phyloP scores from a whole-genome alignment of 2,329 filamentous ascomycete species.

The Epichloe aotearoae region DNA sequence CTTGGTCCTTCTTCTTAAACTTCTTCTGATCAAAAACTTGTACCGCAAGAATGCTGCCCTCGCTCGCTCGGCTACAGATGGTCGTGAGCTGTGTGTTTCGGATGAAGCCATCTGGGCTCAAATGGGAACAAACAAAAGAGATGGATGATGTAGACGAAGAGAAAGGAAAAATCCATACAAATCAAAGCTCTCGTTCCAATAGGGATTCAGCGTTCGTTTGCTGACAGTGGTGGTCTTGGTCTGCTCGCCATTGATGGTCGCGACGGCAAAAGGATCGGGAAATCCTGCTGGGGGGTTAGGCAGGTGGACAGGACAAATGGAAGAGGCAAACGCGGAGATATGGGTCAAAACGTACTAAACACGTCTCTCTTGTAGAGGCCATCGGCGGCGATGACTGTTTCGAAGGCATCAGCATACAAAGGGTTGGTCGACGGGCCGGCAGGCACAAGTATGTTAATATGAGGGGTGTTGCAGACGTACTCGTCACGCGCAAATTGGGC shows the following conservation, averaged over 20 bases:
- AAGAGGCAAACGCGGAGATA: background rate
- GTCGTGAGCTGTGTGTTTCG: background rate
- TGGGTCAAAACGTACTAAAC: conserved; percentile 59
- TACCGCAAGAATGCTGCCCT: conserved; percentile 92
- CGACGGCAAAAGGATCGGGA: conserved; percentile 93
- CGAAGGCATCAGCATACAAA: conserved; percentile 22
- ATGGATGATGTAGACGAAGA: background rate
- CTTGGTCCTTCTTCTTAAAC: conserved; percentile 99
- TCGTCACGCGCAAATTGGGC: conserved; percentile 86
- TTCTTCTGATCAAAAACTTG: conserved; percentile 99
- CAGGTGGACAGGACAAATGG: background rate
- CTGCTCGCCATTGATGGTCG: conserved; percentile 93
- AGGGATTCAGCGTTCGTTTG: conserved; percentile 96
- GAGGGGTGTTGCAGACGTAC: conserved; percentile 38
- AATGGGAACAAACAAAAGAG: background rate
- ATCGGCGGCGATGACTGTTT: conserved; percentile 89
- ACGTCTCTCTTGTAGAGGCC: conserved; percentile 98
- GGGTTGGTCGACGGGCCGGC: conserved; percentile 3
- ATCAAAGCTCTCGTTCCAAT: conserved; percentile 99
- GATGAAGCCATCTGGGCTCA: background rate
- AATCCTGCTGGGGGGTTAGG: conserved; percentile 52
- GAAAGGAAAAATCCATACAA: conserved; percentile 49
- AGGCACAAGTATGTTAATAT: conserved; percentile 5
- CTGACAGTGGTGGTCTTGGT: conserved; percentile 96
- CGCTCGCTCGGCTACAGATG: conserved; percentile 60